phyloP scores from a whole-genome alignment of 148 eudicot genomes.

The Agrostemma githago region DNA sequence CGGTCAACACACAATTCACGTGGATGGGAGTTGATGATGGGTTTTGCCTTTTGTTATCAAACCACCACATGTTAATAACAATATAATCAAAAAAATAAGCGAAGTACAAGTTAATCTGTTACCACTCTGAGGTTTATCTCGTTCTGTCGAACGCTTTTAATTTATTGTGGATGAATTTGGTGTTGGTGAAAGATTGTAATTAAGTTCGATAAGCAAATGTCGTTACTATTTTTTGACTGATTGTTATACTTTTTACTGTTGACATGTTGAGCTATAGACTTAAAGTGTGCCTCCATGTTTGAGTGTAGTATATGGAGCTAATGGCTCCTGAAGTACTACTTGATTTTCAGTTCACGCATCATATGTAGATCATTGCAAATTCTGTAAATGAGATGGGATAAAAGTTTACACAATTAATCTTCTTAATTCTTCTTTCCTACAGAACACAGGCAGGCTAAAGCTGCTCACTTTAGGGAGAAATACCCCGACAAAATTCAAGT shows the following conservation, averaged over 20 bases:
- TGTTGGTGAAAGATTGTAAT: not conserved
- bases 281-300: not conserved
- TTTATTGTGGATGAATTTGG: constrained; percentile 8
- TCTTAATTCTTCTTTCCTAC: constrained; percentile 15
- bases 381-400: not conserved
- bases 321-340: not conserved
- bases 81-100: too few species aligned
- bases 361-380: not conserved
- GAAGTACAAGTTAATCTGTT: not conserved
- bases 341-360: not conserved
- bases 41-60: not conserved
- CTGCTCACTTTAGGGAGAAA: constrained; percentile 92
- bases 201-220: not conserved
- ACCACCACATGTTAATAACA: not conserved
- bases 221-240: not conserved
- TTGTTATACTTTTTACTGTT: not conserved
- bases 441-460: constrained; percentile 96
- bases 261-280: not conserved
- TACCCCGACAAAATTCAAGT: constrained; percentile 96
- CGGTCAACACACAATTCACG: not conserved
- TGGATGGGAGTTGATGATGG: not conserved
- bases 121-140: not conserved
- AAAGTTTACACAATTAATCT: not conserved
- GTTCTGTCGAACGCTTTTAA: not conserved
- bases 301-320: not conserved